phyloP scores from a whole-genome alignment of 108 stramenopile species.

The Epipyxis sp. region DNA sequence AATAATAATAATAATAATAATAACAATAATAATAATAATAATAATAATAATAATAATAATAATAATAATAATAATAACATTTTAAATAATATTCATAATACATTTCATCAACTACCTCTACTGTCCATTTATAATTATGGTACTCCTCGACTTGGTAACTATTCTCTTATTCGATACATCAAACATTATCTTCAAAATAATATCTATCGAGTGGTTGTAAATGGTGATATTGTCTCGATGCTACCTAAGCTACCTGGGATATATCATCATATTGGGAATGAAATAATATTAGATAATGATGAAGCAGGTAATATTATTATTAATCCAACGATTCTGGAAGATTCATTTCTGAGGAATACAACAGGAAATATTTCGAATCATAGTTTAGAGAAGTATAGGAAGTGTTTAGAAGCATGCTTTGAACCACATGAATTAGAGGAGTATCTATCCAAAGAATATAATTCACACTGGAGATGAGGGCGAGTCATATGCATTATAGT shows the following conservation, averaged over 20 bases:
- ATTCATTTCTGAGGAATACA: not conserved
- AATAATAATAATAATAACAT: too few relatives aligned
- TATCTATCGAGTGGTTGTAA: constrained; percentile 6
- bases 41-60: too few relatives aligned
- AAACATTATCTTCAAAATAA: not conserved
- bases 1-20: too few relatives aligned
- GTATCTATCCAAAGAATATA: not conserved
- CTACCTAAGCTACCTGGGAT: constrained; percentile 18
- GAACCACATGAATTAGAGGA: constrained; percentile 1
- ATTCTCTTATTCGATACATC: not conserved
- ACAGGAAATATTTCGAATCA: constrained; percentile 17
- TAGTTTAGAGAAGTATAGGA: not conserved
- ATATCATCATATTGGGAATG: constrained; percentile 15
- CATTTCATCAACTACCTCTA: not conserved
- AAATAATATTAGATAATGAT: not conserved
- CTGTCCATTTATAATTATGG: not conserved
- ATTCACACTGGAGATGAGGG: too few relatives aligned
- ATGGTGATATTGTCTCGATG: constrained; percentile 25
- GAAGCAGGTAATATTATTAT: constrained; percentile 7
- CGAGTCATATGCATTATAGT: too few relatives aligned
- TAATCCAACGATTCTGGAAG: constrained; percentile 1
- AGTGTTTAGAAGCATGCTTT: constrained; percentile 33
- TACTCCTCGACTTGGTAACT: constrained; percentile 16
- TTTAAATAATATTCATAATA: too few relatives aligned
- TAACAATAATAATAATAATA: too few relatives aligned